phyloP scores from a whole-genome alignment of 805 yeast genomes.

The Danielia reshetovae region DNA sequence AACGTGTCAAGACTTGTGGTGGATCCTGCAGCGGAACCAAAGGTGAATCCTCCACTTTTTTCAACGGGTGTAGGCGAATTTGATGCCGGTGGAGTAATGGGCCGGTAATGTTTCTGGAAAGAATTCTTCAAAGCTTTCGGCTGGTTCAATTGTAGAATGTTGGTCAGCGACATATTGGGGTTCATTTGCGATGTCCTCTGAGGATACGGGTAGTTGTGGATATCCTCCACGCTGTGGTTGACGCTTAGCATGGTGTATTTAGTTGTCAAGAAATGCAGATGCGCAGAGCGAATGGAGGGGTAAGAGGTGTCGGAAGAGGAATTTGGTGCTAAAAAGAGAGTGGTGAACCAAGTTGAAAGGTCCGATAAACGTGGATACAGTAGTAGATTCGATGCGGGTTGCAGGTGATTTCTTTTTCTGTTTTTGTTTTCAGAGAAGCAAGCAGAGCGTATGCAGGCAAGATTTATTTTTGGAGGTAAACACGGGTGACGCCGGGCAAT shows the following conservation, averaged over 20 bases:
- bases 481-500: too few species aligned
- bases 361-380: too few species aligned
- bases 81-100: slow-evolving; percentile 33
- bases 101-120: slow-evolving; percentile 20
- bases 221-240: slow-evolving; percentile 15
- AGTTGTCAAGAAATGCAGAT: background rate
- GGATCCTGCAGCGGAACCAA: background rate
- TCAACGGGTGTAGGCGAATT: slow-evolving; percentile 30
- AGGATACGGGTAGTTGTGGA: slow-evolving; percentile 11
- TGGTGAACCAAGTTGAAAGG: too few species aligned
- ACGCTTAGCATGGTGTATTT: slow-evolving; percentile 12
- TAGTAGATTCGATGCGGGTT: too few species aligned
- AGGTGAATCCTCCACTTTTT: slow-evolving; percentile 1
- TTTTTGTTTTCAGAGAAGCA: too few species aligned
- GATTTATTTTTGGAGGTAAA: too few species aligned
- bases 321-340: background rate
- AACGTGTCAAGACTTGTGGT: slow-evolving; percentile 1
- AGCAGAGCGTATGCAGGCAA: too few species aligned
- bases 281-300: too few species aligned
- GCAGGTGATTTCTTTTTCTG: too few species aligned
- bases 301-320: background rate
- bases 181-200: slow-evolving; percentile 25
- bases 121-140: slow-evolving; percentile 18
- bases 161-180: slow-evolving; percentile 35
- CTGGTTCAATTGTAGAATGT: slow-evolving; percentile 26